A percentile compares a stretch with the other conserved stretches of the same genome.
These are phyloP conservation scores for Calonectria hawksworthii DNA, from an alignment of 2,329 filamentous ascomycete species.

Conservation along the genomic window DNA sequence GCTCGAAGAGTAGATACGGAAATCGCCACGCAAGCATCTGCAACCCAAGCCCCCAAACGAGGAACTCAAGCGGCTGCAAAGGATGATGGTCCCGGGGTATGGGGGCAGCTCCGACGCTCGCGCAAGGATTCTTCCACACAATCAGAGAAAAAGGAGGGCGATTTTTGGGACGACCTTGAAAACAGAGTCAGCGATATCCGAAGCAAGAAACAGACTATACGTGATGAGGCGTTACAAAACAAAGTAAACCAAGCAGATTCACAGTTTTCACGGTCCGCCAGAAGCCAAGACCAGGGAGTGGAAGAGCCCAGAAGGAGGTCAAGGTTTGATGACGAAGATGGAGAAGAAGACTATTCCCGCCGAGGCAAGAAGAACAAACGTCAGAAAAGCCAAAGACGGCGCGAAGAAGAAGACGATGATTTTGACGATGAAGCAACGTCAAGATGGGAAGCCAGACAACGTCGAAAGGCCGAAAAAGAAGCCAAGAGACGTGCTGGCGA, in stretches of 20 bases:
- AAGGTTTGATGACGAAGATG: slow-evolving; percentile 49
- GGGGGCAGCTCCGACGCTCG: slow-evolving; percentile 44
- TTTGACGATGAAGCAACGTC: slow-evolving; percentile 56
- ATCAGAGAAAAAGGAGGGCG: background rate
- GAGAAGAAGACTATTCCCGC: slow-evolving; percentile 27
- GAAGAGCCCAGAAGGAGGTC: slow-evolving; percentile 46
- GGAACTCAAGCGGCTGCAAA: slow-evolving; percentile 1
- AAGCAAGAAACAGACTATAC: slow-evolving; percentile 19
- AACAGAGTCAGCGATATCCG: slow-evolving; percentile 39
- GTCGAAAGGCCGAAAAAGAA: slow-evolving; percentile 59
- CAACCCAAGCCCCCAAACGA: background rate
- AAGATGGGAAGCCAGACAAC: slow-evolving; percentile 55
- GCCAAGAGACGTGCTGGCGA: slow-evolving; percentile 56
- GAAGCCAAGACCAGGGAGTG: slow-evolving; percentile 19
- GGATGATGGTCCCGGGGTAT: slow-evolving; percentile 28
- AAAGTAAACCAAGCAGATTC: background rate
- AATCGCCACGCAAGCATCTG: slow-evolving; percentile 25
- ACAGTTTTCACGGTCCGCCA: background rate
- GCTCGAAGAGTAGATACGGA: slow-evolving; percentile 38
- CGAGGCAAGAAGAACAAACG: slow-evolving; percentile 46
- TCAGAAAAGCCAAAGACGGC: slow-evolving; percentile 39
- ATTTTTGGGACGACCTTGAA: slow-evolving; percentile 45
- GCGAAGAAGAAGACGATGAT: slow-evolving; percentile 49
- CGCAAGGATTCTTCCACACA: slow-evolving; percentile 11
- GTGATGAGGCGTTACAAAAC: background rate